phyloP scores from a whole-genome alignment of 352 stramenopile species.

The Phytophthora pseudosyringae region DNA sequence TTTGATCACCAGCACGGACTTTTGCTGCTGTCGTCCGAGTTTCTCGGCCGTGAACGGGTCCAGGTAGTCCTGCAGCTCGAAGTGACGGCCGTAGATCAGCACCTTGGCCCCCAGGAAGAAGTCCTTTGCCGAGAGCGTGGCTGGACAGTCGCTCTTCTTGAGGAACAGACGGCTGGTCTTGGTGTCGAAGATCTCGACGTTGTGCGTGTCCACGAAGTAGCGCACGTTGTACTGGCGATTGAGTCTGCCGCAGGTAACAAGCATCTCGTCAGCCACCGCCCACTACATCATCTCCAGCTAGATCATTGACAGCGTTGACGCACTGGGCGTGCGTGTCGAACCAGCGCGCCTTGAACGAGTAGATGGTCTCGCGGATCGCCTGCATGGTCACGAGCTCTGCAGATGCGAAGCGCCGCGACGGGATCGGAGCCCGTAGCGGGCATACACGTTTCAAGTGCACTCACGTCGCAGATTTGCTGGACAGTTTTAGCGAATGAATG shows the following conservation, averaged over 20 bases:
- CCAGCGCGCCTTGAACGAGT: conserved; percentile 85
- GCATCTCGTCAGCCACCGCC: conserved; percentile 2
- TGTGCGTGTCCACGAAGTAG: conserved; percentile 81
- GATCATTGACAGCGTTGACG: conserved; percentile 3
- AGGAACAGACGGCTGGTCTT: conserved; percentile 92
- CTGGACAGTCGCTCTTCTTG: conserved; percentile 88
- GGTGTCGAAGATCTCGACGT: conserved; percentile 90
- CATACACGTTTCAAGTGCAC: conserved; percentile 8
- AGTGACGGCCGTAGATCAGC: conserved; percentile 79
- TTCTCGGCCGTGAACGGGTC: conserved; percentile 79
- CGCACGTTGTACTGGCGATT: conserved; percentile 80
- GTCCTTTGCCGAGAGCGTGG: conserved; percentile 67
- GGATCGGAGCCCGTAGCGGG: not conserved
- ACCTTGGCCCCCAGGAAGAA: conserved; percentile 88
- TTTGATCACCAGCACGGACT: conserved; percentile 74
- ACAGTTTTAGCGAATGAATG: conserved; percentile 17
- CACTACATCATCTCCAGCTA: not conserved
- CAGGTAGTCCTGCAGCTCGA: conserved; percentile 87
- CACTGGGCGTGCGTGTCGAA: conserved; percentile 84
- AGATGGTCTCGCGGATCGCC: conserved; percentile 72
- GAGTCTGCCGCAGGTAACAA: conserved; percentile 46
- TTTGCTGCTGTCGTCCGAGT: conserved; percentile 74
- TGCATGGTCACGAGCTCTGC: conserved; percentile 45
- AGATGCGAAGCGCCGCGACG: conserved; percentile 16
- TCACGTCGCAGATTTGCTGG: conserved; percentile 19